Evolutionary conservation across 2,329 filamentous ascomycete species (phyloP), one percentile per base, ranked within the genome.

Genomic region (Fusarium nygamai): DNA sequence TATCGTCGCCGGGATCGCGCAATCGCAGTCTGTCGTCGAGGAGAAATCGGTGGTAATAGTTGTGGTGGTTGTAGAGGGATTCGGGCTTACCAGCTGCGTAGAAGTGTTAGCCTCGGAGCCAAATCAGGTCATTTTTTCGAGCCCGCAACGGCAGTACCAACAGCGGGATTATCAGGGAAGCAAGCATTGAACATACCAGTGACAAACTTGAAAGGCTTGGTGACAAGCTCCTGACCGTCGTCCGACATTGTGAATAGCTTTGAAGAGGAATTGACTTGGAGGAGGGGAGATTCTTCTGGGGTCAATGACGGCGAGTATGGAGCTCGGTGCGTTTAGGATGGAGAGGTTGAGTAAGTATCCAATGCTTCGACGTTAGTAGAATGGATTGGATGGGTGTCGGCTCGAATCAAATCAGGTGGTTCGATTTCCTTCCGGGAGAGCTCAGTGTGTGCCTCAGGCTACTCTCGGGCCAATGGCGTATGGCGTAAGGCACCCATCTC

Each of bases 121-220:
- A 68, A 67, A 81, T 82, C 80, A 80, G 79, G 78, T 80, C 80
- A 81, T 82, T 81, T 81, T 76, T 80, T 73, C 60, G 73, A 75
- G 43, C 56, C 65, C 43, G 58, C 58, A 67, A 58, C 71, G 78
- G 80, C 72, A 79, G 81, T 81, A 67, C 58, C 71, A 78, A 80
- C 71, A 79, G 81, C 81, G 82, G 81, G 80, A 81, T 82, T 81
- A 82, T 82, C 76, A 67, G 68, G 63, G 47, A 53, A 61, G 54
- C 46, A 71, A 61, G 54, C 46, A 67, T 71, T 71, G 53, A 36
- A 85, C 94, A 86, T 91, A 98, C 95, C 96, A 88, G 96, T 98
- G 83, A 98, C 96, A 88, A 98, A 98, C 93, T 99, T 99, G 93
- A 99, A 99, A 86, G 97, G 97, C 92, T 98, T 99, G 88, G 95